Conservation (phyloP, 2,329 filamentous ascomycete genomes). For the Dothideomycetes sp. region DNA sequence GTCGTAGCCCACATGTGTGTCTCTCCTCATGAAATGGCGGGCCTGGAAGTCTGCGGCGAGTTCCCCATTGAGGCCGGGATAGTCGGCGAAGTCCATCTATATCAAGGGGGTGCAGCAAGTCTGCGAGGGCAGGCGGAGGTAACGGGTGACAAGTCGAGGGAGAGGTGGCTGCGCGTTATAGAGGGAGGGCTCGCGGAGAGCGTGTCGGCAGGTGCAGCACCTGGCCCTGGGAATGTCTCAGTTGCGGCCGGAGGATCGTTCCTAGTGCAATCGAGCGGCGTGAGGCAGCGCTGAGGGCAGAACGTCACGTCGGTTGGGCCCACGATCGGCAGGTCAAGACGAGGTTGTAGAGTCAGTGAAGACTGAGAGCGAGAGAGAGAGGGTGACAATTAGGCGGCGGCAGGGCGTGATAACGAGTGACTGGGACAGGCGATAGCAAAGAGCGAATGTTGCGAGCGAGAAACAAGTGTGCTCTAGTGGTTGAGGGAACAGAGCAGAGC, state of each 20-base stretch:
- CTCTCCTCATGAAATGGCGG: constrained; percentile 10
- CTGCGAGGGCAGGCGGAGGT: too few relatives aligned
- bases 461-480: not conserved
- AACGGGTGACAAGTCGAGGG: too few relatives aligned
- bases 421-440: not conserved
- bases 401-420: not conserved
- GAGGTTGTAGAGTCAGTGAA: too few relatives aligned
- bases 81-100: constrained; percentile 12
- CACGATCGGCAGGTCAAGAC: too few relatives aligned
- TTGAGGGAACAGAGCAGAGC: not conserved
- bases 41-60: constrained; percentile 11
- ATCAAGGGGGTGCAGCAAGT: too few relatives aligned
- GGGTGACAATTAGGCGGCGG: too few relatives aligned
- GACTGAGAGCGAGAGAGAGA: too few relatives aligned
- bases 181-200: not conserved
- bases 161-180: not conserved
- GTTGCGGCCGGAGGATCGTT: not conserved
- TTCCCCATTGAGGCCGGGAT: constrained; percentile 10
- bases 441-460: not conserved
- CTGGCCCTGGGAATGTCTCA: not conserved
- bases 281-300: too few relatives aligned
- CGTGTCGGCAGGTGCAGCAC: not conserved
- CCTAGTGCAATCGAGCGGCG: not conserved
- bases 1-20: constrained; percentile 7
- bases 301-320: too few relatives aligned